Conservation (phyloP, 169 alveolate genomes). For the Plasmodium vivax region DNA sequence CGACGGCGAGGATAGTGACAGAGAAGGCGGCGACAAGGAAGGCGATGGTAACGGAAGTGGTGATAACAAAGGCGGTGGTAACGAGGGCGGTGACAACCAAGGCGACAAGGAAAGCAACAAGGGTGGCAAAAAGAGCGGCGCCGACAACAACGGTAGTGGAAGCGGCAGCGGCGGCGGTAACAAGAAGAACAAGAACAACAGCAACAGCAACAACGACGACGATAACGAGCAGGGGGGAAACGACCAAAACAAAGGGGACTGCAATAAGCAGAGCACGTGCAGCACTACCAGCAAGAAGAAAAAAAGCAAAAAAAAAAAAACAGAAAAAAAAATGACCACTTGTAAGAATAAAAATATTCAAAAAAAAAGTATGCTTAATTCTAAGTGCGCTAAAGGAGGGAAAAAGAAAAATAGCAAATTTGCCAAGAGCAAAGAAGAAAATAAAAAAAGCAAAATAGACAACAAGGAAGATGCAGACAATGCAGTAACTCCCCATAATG, state of each 20-base stretch:
- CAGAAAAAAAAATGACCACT: neutral
- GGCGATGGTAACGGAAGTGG: neutral
- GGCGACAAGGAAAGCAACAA: neutral
- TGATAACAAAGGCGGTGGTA: neutral
- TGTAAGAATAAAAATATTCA: conserved; percentile 4
- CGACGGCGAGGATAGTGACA: neutral
- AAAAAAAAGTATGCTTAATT: neutral
- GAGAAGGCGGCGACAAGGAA: neutral
- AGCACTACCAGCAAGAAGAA: conserved; percentile 2
- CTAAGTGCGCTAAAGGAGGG: neutral
- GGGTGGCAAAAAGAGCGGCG: neutral
- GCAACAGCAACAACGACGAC: neutral
- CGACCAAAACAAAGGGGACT: neutral
- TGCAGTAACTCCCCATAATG: neutral
- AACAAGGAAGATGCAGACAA: neutral
- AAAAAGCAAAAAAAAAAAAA: neutral
- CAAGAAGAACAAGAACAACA: neutral
- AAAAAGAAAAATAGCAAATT: neutral
- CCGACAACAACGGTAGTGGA: neutral
- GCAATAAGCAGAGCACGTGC: neutral
- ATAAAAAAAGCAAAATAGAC: neutral
- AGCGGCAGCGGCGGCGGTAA: neutral
- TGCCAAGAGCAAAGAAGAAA: neutral
- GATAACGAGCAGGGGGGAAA: conserved; percentile 2
- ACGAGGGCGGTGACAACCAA: neutral